Base-by-base conservation (phyloP, 495 filamentous ascomycete genomes). In the Aspergillus haitiensis region DNA sequence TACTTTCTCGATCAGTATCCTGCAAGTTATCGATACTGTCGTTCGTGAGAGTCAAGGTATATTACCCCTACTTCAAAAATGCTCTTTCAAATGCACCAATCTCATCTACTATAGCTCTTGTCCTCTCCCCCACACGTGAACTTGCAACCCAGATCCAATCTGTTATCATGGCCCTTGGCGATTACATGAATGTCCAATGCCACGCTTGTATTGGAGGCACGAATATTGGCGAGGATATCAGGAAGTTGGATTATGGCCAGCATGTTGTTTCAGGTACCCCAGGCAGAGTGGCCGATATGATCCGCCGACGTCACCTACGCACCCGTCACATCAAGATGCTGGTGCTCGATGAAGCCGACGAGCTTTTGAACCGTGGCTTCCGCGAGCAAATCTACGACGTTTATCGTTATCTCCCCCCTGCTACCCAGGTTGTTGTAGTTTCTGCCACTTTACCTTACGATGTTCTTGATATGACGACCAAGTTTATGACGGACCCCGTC, bases 141-240 rank as follows among this genome's bases (percentile, higher is more conserved):
- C 84, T 99, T 56, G 94, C 94, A 37, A 94, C 92, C 55, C 94
- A 99, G 74, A 99, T 99, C 65, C 94, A 98, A 71, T 95, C 91
- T 48, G 94, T 99, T 54, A 86, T 99, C 64, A 91, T 98, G 82
- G 94, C 93, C 13, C 86, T 99, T 33, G 94, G 94, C 52, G 94
- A 99, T 72, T 99, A 95, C 81, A 98, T 98, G 95, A 99, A 98
- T 70, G 89, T 98, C 2, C 91, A 99, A 75, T 98, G 95, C 76
- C 94, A 99, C 67, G 92, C 94, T 64, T 98, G 95, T 73, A 99
- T 99, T 75, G 94, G 94, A 63, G 94, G 94, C 34, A 99, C 94
- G 60, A 97, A 93, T 68, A 90, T 99, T 56, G 90, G 94, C 46
- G 93, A 98, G 62, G 94, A 99, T 74, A 97, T 98, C 66, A 88